Conservation (phyloP, 140 eudicot genomes). For the Bidens hawaiensis region DNA sequence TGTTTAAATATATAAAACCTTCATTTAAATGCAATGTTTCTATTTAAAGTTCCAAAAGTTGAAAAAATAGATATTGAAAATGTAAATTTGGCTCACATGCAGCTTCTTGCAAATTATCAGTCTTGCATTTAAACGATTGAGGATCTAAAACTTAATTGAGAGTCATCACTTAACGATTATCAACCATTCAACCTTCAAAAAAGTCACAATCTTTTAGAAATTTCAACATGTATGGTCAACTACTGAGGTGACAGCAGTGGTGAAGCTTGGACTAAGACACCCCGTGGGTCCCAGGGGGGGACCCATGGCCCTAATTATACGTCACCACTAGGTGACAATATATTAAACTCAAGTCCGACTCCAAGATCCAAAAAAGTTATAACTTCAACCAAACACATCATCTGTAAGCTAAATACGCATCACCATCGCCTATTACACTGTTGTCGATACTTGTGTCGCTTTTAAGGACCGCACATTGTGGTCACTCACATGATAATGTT, state of each 20-base stretch:
- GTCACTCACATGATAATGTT: neutral
- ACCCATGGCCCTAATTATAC: too few relatives aligned
- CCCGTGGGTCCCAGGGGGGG: too few relatives aligned
- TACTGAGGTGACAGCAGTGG: neutral
- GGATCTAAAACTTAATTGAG: neutral
- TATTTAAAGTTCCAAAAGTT: neutral
- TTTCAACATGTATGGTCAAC: neutral
- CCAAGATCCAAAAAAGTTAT: neutral
- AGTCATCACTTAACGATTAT: neutral
- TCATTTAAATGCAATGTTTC: neutral
- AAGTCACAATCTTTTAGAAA: neutral
- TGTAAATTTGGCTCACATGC: neutral
- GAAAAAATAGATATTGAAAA: neutral
- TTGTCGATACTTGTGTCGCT: neutral
- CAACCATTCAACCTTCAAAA: slow-evolving; percentile 2
- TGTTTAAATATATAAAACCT: neutral
- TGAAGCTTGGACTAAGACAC: too few relatives aligned
- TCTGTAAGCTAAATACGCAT: neutral
- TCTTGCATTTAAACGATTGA: too few relatives aligned
- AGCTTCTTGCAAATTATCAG: neutral
- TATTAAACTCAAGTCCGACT: neutral
- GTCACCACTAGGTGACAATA: too few relatives aligned
- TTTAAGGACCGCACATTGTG: neutral
- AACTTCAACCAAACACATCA: neutral
- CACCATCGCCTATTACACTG: neutral